phyloP scores from a whole-genome alignment of 192 early-diverging fungal species.

The Globomyces pollinis-pini region DNA sequence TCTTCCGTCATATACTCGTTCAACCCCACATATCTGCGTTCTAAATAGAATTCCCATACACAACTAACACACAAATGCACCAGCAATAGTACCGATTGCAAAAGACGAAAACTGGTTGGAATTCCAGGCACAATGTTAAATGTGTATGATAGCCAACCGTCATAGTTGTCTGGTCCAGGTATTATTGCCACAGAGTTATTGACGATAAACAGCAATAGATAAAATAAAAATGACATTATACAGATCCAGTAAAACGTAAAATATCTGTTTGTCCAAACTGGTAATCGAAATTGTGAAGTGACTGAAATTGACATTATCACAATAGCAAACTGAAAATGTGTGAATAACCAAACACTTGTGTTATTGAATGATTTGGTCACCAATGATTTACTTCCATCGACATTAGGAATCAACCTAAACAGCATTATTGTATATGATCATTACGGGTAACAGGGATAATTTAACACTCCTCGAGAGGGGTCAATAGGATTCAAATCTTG shows the following conservation, averaged over 20 bases:
- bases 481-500: constrained; percentile 22
- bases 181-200: background rate
- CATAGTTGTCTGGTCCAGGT: background rate
- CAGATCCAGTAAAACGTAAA: constrained; percentile 19
- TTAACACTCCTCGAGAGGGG: constrained; percentile 7
- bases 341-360: constrained; percentile 38
- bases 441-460: constrained; percentile 40
- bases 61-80: background rate
- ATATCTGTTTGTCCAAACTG: constrained; percentile 37
- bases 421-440: background rate
- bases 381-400: constrained; percentile 8
- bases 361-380: constrained; percentile 35
- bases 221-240: constrained; percentile 11
- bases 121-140: background rate
- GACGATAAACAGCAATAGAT: constrained; percentile 17
- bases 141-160: background rate
- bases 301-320: constrained; percentile 22
- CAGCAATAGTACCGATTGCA: background rate
- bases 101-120: background rate
- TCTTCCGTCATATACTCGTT: no score
- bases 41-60: constrained; percentile 4
- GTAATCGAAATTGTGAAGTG: constrained; percentile 23
- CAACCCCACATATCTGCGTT: no score
- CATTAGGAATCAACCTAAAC: constrained; percentile 16
- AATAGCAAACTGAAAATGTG: constrained; percentile 34